Evolutionary conservation across 2,329 filamentous ascomycete genomes (phyloP).

Genomic region (Paecilomyces dactylethromorphus): DNA sequence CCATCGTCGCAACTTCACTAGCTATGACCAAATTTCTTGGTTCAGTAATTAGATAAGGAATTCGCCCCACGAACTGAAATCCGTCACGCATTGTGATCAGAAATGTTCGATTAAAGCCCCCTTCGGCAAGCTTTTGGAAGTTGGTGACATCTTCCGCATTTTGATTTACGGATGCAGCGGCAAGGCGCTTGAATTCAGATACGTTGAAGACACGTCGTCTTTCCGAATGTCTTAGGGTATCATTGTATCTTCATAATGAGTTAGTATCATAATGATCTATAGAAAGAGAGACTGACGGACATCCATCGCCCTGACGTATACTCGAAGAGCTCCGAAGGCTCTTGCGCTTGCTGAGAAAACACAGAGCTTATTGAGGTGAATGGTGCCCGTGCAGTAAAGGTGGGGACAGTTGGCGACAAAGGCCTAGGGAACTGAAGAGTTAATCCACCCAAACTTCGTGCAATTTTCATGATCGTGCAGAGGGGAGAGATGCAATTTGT

Average conservation of each 20-base stretch:
- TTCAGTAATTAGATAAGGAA: slow-evolving; percentile 25
- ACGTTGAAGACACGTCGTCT: slow-evolving; percentile 10
- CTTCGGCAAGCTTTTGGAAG: slow-evolving; percentile 29
- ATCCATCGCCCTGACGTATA: not conserved
- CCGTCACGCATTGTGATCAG: slow-evolving; percentile 24
- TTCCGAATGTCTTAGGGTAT: slow-evolving; percentile 2
- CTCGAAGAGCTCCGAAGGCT: not conserved
- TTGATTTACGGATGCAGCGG: slow-evolving; percentile 3
- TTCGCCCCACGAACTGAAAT: slow-evolving; percentile 20
- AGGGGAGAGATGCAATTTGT: no score
- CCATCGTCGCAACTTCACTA: slow-evolving; percentile 33
- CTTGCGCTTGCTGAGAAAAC: no score
- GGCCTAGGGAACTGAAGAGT: no score
- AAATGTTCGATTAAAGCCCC: slow-evolving; percentile 31
- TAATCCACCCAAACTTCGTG: no score
- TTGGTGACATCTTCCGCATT: not conserved
- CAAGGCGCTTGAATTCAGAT: slow-evolving; percentile 9
- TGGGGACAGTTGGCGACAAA: no score
- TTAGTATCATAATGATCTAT: not conserved
- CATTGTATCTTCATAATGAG: not conserved
- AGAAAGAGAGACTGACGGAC: not conserved
- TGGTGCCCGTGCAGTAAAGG: no score
- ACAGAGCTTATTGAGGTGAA: no score
- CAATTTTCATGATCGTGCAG: no score
- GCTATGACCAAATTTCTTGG: slow-evolving; percentile 23